Conservation (phyloP, 805 yeast genomes). For the Vanderwaltozyma verrucispora region DNA sequence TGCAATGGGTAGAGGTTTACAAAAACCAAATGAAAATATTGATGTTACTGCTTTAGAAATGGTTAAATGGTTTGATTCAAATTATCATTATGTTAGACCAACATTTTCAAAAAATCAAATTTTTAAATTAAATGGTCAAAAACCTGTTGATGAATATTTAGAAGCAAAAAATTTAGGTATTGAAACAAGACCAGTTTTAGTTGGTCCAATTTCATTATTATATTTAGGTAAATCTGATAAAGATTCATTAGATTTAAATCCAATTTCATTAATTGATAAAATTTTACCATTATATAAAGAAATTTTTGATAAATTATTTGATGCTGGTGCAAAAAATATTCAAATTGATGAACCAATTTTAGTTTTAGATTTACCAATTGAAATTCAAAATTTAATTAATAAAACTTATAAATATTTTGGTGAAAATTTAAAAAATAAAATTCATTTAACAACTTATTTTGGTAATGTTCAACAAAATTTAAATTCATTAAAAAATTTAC, state of each 20-base stretch:
- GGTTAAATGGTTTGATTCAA: slow-evolving; percentile 99
- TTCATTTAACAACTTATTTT: slow-evolving; percentile 84
- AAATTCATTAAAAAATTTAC: slow-evolving; percentile 75
- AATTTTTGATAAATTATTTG: slow-evolving; percentile 75
- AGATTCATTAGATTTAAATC: slow-evolving; percentile 91
- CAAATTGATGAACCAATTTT: slow-evolving; percentile 97
- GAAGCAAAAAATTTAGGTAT: slow-evolving; percentile 97
- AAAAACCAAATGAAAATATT: slow-evolving; percentile 88
- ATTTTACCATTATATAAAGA: slow-evolving; percentile 88
- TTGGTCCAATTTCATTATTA: slow-evolving; percentile 95
- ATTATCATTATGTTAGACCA: slow-evolving; percentile 99
- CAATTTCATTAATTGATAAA: slow-evolving; percentile 81
- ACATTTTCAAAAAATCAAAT: slow-evolving; percentile 91
- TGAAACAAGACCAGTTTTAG: slow-evolving; percentile 93
- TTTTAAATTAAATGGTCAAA: slow-evolving; percentile 91
- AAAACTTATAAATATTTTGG: slow-evolving; percentile 73
- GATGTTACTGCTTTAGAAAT: slow-evolving; percentile 98
- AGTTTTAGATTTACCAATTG: slow-evolving; percentile 84
- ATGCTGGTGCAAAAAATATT: slow-evolving; percentile 89
- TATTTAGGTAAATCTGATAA: slow-evolving; percentile 97
- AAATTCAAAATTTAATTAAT: slow-evolving; percentile 78
- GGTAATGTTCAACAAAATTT: slow-evolving; percentile 98
- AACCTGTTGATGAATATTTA: slow-evolving; percentile 94
- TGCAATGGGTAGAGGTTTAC: slow-evolving; percentile 99
- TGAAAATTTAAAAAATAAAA: slow-evolving; percentile 52